Percentiles rank a stretch among this genome's conserved stretches.
Evolutionary conservation across 768 basidiomycete genomes (phyloP).

Genomic region (Dentipellis sp.): DNA sequence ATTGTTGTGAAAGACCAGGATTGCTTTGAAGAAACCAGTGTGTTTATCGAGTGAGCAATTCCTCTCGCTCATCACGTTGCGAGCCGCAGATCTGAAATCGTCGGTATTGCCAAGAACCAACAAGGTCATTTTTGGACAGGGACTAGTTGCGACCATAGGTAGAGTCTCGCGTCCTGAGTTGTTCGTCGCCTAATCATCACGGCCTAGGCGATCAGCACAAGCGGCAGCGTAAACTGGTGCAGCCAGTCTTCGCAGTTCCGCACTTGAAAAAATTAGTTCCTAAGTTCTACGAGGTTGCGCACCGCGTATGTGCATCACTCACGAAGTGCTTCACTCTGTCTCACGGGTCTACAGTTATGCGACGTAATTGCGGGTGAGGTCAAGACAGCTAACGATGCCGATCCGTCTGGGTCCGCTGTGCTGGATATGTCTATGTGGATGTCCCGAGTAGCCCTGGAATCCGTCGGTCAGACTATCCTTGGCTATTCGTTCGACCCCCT

Average conservation of each 20-base stretch:
- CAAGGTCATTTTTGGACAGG: neutral
- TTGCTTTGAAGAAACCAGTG: slow-evolving; percentile 6
- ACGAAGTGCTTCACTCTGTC: slow-evolving; percentile 2
- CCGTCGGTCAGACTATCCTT: neutral
- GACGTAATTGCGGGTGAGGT: neutral
- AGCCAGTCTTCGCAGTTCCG: neutral
- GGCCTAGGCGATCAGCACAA: neutral
- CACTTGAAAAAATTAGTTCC: neutral
- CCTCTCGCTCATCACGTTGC: neutral
- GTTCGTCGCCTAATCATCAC: no score
- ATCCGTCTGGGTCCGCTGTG: neutral
- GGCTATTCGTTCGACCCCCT: neutral
- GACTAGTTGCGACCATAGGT: neutral
- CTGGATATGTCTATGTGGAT: neutral
- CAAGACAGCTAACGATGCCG: neutral
- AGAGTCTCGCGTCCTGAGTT: no score
- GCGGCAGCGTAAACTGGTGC: neutral
- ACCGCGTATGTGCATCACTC: slow-evolving; percentile 13
- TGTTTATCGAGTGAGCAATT: slow-evolving; percentile 5
- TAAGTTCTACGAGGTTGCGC: slow-evolving; percentile 11
- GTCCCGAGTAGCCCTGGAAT: neutral
- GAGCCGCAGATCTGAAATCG: neutral
- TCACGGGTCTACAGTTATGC: neutral
- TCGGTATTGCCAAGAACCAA: neutral
- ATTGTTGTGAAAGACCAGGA: slow-evolving; percentile 13